Conservation (phyloP, 2,329 filamentous ascomycete species). For the Pestalotiopsis fici region DNA sequence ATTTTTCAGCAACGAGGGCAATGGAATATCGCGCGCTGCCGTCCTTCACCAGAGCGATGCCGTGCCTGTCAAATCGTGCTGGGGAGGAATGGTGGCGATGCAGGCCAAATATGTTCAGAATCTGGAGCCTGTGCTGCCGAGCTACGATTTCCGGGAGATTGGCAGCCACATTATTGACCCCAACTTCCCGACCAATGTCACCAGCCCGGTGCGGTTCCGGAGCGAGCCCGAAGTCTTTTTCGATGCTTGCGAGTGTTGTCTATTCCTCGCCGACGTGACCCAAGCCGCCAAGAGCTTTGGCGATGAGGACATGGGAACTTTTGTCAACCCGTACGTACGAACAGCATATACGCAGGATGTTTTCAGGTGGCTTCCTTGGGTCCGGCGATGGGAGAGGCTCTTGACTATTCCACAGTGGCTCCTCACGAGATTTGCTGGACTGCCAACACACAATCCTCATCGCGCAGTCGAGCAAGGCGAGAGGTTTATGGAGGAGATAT, state of each 20-base stretch:
- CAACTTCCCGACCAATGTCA: constrained; percentile 25
- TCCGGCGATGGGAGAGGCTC: constrained; percentile 66
- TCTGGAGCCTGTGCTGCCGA: constrained; percentile 28
- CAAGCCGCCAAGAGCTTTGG: constrained; percentile 35
- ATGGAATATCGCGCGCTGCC: constrained; percentile 59
- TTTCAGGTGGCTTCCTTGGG: constrained; percentile 58
- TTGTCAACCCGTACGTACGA: constrained; percentile 74
- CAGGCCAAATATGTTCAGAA: constrained; percentile 61
- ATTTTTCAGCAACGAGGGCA: constrained; percentile 58
- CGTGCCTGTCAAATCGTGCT: constrained; percentile 72
- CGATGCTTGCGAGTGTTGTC: constrained; percentile 67
- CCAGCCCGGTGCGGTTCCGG: constrained; percentile 54
- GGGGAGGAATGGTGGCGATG: constrained; percentile 75
- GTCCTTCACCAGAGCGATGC: constrained; percentile 63
- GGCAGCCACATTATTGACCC: constrained; percentile 37
- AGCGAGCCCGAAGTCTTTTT: constrained; percentile 60
- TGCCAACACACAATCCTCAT: constrained; percentile 63
- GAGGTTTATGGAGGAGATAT: constrained; percentile 50
- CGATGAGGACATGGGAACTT: constrained; percentile 57
- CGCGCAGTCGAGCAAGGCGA: constrained; percentile 61
- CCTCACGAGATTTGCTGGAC: constrained; percentile 53
- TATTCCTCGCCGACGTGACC: constrained; percentile 52
- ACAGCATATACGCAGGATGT: constrained; percentile 65
- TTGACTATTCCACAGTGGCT: constrained; percentile 61
- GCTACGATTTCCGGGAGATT: constrained; percentile 32